A percentile compares a stretch with the other conserved stretches of the same genome.
These are phyloP conservation scores for Bromus sterilis DNA, from an alignment of 176 grass and related monocot species.

Conservation along the genomic window DNA sequence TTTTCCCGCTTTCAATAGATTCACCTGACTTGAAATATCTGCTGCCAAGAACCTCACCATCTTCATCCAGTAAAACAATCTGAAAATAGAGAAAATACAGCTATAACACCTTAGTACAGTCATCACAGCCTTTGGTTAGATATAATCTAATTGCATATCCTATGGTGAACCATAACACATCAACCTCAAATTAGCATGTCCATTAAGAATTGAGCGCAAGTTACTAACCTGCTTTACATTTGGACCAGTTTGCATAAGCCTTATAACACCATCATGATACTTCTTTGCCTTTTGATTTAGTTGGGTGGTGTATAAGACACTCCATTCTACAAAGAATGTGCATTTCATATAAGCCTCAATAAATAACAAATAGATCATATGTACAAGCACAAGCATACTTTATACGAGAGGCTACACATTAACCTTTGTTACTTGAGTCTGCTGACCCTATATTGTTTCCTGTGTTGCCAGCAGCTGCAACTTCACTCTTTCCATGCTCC, in stretches of 20 bases:
- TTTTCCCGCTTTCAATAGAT: conserved; percentile 47
- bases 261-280: conserved; percentile 70
- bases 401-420: background rate
- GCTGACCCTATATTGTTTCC: background rate
- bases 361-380: background rate
- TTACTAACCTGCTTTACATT: conserved; percentile 60
- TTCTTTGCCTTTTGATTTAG: conserved; percentile 80
- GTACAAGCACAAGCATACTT: background rate
- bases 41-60: conserved; percentile 36
- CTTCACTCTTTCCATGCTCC: background rate
- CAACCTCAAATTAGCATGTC: conserved; percentile 2
- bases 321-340: conserved; percentile 57
- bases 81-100: conserved; percentile 22
- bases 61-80: conserved; percentile 67
- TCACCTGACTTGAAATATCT: conserved; percentile 66
- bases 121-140: background rate
- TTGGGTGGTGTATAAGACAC: conserved; percentile 67
- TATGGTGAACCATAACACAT: background rate
- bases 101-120: background rate
- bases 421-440: conserved; percentile 18
- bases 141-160: background rate
- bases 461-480: background rate
- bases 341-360: background rate
- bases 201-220: background rate
- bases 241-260: conserved; percentile 41